Evolutionary conservation across 257 asterid genomes (phyloP).

Genomic region (Primulina eburnea): DNA sequence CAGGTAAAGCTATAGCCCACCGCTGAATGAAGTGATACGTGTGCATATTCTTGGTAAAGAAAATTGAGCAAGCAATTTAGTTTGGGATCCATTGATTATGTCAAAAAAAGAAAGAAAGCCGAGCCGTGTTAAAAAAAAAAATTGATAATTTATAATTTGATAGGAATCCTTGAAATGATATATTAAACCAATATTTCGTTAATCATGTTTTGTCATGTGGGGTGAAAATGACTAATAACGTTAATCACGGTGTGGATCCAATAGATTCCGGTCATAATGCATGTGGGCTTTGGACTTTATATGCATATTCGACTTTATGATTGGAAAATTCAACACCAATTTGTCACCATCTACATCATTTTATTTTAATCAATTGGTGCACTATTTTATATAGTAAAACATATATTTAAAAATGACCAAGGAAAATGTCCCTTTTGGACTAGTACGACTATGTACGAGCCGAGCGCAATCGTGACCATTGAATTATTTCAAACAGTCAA

Average conservation of each 20-base stretch:
- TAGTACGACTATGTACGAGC: neutral
- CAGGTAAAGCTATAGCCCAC: too few species aligned
- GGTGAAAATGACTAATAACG: constrained; percentile 51
- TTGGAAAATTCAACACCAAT: neutral
- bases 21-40: too few species aligned
- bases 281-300: constrained; percentile 31
- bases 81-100: too few species aligned
- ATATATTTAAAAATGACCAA: neutral
- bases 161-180: constrained; percentile 18
- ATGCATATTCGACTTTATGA: neutral
- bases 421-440: neutral
- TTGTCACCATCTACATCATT: too few species aligned
- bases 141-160: neutral
- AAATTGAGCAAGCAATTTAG: too few species aligned
- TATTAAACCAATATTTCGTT: neutral
- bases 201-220: constrained; percentile 11
- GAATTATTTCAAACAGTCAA: too few species aligned
- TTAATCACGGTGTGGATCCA: constrained; percentile 56
- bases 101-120: too few species aligned
- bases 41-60: too few species aligned
- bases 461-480: neutral
- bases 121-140: too few species aligned
- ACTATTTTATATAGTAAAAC: too few species aligned
- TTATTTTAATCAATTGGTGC: neutral
- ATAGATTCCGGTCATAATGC: constrained; percentile 17